Evolutionary conservation across 176 grass and related monocot genomes (phyloP), one percentile per base, ranked within the genome.

Genomic region (Tillandsia leiboldiana): DNA sequence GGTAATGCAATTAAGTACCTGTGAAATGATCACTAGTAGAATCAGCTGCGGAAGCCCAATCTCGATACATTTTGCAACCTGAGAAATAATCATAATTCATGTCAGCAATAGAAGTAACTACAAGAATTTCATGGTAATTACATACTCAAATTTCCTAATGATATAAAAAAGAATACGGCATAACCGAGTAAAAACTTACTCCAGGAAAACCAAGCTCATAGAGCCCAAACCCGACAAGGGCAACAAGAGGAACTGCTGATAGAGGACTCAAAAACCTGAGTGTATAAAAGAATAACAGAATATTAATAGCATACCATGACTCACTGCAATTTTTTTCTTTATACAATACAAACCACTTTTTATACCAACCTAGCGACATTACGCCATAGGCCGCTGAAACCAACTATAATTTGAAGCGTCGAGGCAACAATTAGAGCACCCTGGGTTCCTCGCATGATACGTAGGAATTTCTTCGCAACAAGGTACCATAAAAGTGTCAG

Each of bases 21-120:
- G 91, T 58, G 95, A 84, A 66, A 99, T 87, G 48, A 93, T 82
- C 49, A 94, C 84, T 29, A 99, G 68, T 20, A 99, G 78, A 59
- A 93, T 90, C 18, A 99, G 82, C 71, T 88, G 82, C n/a, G 95
- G 95, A 24, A 99, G 90, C 42, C 95, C 95, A 70, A 99, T 93
- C 70, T 99, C 95, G 78, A 99, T 63, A 65, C 95, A 99, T 65
- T 99, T 99, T 15, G 95, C 90, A 77, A 99, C 95, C 95, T 99
- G 79, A 26, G 29, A 33, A 83, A 74, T 75, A 69, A 58, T 68
- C 42, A 22, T 9, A 63, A 79, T 67, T 66, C 64, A 47, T 69
- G 68, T 86, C 63, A 79, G 52, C 15, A 73, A 63, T 49, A 13
- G 74, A 65, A 69, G 18, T 9, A 49, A 70, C 33, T 7, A 42